phyloP scores from a whole-genome alignment of 768 basidiomycete species.

The Strobilomyces dryophilus region DNA sequence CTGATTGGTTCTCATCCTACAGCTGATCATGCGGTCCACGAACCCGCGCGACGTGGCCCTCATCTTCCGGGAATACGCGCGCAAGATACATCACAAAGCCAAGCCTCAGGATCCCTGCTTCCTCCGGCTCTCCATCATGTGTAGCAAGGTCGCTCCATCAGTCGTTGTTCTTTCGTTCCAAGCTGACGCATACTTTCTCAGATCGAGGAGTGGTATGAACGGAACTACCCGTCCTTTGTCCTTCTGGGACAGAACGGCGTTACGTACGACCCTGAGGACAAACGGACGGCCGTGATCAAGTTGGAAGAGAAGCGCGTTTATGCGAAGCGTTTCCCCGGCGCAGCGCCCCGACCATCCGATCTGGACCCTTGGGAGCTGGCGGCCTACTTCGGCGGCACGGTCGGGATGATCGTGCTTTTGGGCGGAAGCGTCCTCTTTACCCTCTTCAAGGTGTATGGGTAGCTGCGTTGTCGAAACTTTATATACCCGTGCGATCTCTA shows the following conservation, averaged over 20 bases:
- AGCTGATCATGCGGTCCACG: constrained; percentile 91
- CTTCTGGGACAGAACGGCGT: constrained; percentile 19
- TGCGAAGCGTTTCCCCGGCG: constrained; percentile 19
- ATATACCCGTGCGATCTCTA: too few relatives aligned
- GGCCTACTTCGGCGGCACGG: constrained; percentile 26
- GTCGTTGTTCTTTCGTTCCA: background rate
- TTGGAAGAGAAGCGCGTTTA: constrained; percentile 41
- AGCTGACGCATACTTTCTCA: constrained; percentile 24
- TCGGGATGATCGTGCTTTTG: constrained; percentile 26
- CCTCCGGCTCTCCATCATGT: constrained; percentile 76
- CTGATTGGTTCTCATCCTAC: background rate
- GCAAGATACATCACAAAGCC: constrained; percentile 79
- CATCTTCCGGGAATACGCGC: constrained; percentile 80
- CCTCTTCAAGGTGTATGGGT: constrained; percentile 21
- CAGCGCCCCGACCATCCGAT: constrained; percentile 1
- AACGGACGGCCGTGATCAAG: constrained; percentile 50
- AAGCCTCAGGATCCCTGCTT: constrained; percentile 82
- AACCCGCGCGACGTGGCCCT: constrained; percentile 89
- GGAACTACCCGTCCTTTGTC: constrained; percentile 91
- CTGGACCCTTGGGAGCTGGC: constrained; percentile 29
- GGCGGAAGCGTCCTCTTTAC: constrained; percentile 22
- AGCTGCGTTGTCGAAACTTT: background rate
- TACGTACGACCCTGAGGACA: constrained; percentile 47
- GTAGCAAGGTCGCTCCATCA: constrained; percentile 60
- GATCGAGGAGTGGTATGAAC: constrained; percentile 95